Percentiles rank a stretch among this genome's conserved stretches.
Evolutionary conservation across 768 basidiomycete genomes (phyloP).

Genomic region (Auriscalpium microsporum): DNA sequence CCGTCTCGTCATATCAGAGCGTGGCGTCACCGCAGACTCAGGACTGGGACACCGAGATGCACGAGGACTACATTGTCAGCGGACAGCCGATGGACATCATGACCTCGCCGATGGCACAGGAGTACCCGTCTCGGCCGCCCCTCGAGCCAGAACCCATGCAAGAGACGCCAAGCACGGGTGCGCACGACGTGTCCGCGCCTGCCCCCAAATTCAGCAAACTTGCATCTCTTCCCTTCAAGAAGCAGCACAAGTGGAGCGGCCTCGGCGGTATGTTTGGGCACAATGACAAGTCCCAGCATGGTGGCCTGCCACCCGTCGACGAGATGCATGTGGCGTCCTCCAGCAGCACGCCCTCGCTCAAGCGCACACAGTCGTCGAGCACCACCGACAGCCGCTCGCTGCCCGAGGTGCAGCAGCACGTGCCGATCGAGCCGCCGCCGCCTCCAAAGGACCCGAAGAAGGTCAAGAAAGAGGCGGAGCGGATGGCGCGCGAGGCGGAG

Average conservation of each 20-base stretch:
- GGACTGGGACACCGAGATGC: conserved; percentile 40
- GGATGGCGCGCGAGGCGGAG: conserved; percentile 73
- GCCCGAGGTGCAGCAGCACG: conserved; percentile 41
- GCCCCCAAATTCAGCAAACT: conserved; percentile 51
- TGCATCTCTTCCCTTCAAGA: conserved; percentile 52
- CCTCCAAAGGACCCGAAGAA: conserved; percentile 58
- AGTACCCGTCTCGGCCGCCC: conserved; percentile 38
- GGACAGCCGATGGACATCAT: conserved; percentile 42
- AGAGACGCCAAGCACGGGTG: conserved; percentile 28
- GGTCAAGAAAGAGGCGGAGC: conserved; percentile 74
- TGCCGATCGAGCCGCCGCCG: conserved; percentile 27
- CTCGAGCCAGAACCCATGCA: conserved; percentile 30
- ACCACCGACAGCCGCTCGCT: conserved; percentile 59
- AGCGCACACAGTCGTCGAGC: conserved; percentile 72
- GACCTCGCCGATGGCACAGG: conserved; percentile 44
- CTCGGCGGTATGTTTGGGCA: conserved; percentile 58
- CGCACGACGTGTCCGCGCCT: conserved; percentile 30
- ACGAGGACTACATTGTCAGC: conserved; percentile 31
- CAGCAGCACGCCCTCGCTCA: conserved; percentile 55
- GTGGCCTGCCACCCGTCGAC: conserved; percentile 60
- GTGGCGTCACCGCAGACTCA: conserved; percentile 13
- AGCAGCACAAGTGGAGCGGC: conserved; percentile 62
- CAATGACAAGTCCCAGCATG: conserved; percentile 58
- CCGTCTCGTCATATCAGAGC: conserved; percentile 12
- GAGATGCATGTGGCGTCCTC: conserved; percentile 51